Percentiles rank a stretch among this genome's conserved stretches.
These are phyloP conservation scores for Spathaspora boniae DNA, from an alignment of 805 yeast genomes.

Conservation along the genomic window DNA sequence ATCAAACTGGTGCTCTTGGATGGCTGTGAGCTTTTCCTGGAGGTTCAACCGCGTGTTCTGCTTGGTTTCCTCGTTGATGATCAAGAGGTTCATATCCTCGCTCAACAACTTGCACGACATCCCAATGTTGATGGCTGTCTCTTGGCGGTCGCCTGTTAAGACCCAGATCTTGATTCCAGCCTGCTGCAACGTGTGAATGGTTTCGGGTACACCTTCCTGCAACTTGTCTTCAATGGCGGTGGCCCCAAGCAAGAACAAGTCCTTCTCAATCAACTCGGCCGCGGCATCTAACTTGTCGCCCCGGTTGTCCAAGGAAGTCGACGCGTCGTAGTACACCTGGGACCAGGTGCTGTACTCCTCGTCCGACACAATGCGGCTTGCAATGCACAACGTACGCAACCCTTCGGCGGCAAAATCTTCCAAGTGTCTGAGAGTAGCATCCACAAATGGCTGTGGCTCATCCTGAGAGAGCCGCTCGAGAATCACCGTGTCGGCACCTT, in stretches of 20 bases:
- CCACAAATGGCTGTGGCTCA: slow-evolving; percentile 69
- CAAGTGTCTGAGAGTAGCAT: slow-evolving; percentile 76
- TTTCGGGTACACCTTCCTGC: slow-evolving; percentile 98
- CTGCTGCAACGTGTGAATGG: slow-evolving; percentile 89
- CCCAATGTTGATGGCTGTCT: slow-evolving; percentile 97
- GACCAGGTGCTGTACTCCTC: slow-evolving; percentile 77
- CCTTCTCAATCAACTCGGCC: slow-evolving; percentile 83
- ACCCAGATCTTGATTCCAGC: slow-evolving; percentile 99
- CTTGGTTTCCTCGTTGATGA: slow-evolving; percentile 81
- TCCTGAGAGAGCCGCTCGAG: slow-evolving; percentile 71
- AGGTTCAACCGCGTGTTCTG: slow-evolving; percentile 76
- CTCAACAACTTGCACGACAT: slow-evolving; percentile 93
- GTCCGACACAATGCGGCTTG: slow-evolving; percentile 74
- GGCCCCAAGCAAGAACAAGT: slow-evolving; percentile 83
- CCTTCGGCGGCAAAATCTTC: slow-evolving; percentile 98
- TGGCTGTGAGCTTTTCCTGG: slow-evolving; percentile 69
- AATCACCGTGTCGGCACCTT: slow-evolving; percentile 97
- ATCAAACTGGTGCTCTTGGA: slow-evolving; percentile 62
- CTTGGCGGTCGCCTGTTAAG: slow-evolving; percentile 96
- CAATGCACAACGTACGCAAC: slow-evolving; percentile 88
- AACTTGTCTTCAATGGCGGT: slow-evolving; percentile 98
- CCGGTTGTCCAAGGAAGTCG: slow-evolving; percentile 77
- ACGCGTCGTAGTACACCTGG: slow-evolving; percentile 64
- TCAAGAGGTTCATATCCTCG: slow-evolving; percentile 92
- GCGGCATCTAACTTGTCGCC: slow-evolving; percentile 75